These are phyloP conservation scores for Hippophae gyantsensis DNA, from an alignment of 306 rosid genomes.

Conservation along the genomic window DNA sequence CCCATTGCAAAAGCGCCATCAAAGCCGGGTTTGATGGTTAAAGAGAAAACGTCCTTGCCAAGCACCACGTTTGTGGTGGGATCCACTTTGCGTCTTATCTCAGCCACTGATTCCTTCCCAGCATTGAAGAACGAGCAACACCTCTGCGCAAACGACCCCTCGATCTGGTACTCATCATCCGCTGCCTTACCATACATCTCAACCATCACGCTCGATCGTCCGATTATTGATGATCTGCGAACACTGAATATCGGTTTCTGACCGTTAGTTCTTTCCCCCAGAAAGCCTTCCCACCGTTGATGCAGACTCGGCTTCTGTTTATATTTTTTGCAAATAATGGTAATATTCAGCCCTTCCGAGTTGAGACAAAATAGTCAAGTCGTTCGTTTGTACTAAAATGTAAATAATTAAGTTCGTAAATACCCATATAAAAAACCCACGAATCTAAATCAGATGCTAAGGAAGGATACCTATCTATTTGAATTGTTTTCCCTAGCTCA, in stretches of 20 bases:
- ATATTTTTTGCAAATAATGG: not conserved
- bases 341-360: not conserved
- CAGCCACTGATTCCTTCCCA: constrained; percentile 46
- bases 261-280: constrained; percentile 15
- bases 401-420: too few relatives aligned
- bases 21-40: constrained; percentile 62
- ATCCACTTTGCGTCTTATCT: constrained; percentile 87
- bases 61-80: constrained; percentile 68
- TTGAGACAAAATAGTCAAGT: not conserved
- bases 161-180: constrained; percentile 66
- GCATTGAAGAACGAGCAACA: constrained; percentile 48
- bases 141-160: constrained; percentile 60
- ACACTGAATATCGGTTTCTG: constrained; percentile 11
- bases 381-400: not conserved
- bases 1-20: constrained; percentile 91
- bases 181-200: constrained; percentile 28
- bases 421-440: too few relatives aligned
- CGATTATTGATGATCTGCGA: constrained; percentile 17
- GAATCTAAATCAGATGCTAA: too few relatives aligned
- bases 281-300: constrained; percentile 27
- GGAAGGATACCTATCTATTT: too few relatives aligned
- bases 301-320: constrained; percentile 26
- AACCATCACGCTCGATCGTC: constrained; percentile 23
- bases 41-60: constrained; percentile 81
- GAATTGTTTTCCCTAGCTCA: too few relatives aligned